Percentiles rank a stretch among this genome's conserved stretches.
phyloP scores from a whole-genome alignment of 2,329 filamentous ascomycete genomes.

The Xylariaceae sp. region DNA sequence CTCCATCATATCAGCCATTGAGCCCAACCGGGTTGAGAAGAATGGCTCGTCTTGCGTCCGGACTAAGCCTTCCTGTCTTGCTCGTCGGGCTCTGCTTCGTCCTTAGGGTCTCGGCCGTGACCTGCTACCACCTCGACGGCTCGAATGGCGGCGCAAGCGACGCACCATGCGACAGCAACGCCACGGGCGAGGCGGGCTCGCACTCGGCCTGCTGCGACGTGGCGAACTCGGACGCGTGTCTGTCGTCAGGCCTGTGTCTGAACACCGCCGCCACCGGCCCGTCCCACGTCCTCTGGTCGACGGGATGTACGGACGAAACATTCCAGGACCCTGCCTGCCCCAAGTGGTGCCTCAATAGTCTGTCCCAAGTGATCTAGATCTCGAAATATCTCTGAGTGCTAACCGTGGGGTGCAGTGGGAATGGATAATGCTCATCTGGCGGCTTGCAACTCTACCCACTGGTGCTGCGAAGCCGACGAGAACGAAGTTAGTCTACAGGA shows the following conservation, averaged over 20 bases:
- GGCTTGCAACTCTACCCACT: not conserved
- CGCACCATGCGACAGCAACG: conserved; percentile 12
- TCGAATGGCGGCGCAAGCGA: conserved; percentile 8
- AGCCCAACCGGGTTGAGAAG: too few relatives aligned
- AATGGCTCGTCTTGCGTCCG: too few relatives aligned
- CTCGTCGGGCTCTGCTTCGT: conserved; percentile 5
- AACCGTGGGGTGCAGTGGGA: too few relatives aligned
- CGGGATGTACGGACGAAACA: conserved; percentile 15
- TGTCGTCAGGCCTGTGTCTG: conserved; percentile 16
- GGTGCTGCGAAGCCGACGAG: not conserved
- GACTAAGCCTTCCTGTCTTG: not conserved
- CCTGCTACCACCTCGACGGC: conserved; percentile 13
- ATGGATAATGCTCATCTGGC: not conserved
- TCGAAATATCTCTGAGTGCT: not conserved
- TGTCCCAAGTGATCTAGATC: conserved; percentile 8
- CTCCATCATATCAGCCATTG: too few relatives aligned
- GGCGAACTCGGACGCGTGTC: conserved; percentile 14
- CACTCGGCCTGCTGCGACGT: conserved; percentile 17
- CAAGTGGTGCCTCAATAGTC: conserved; percentile 12
- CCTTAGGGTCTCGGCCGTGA: conserved; percentile 8
- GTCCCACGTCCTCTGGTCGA: conserved; percentile 13
- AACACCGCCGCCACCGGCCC: conserved; percentile 11
- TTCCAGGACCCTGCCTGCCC: conserved; percentile 15
- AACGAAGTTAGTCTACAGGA: not conserved
- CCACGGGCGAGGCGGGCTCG: conserved; percentile 9